Conservation (phyloP, 768 basidiomycete species). For the Phanerochaete sordida region DNA sequence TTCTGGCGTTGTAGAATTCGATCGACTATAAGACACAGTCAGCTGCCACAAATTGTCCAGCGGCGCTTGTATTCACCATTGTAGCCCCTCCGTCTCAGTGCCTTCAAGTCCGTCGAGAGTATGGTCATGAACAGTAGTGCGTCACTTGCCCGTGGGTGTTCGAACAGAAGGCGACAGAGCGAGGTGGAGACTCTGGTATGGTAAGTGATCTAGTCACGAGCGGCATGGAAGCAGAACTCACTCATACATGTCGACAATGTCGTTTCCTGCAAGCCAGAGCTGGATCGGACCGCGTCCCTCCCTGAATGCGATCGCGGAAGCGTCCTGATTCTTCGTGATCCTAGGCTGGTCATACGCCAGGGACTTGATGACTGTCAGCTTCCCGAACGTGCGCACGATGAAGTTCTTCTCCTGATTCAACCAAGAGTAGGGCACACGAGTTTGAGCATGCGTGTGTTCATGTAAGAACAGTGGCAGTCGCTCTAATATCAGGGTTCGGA, state of each 20-base stretch:
- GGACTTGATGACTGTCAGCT: constrained; percentile 58
- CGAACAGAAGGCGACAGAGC: constrained; percentile 76
- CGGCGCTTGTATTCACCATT: constrained; percentile 54
- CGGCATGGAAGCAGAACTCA: constrained; percentile 37
- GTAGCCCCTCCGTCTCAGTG: constrained; percentile 80
- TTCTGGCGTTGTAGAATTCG: constrained; percentile 84
- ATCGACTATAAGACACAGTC: constrained; percentile 54
- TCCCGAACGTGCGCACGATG: constrained; percentile 64
- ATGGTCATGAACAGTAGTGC: constrained; percentile 90
- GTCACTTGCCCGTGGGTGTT: constrained; percentile 79
- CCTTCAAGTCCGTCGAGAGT: constrained; percentile 82
- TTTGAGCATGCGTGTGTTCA: constrained; percentile 72
- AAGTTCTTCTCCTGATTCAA: constrained; percentile 62
- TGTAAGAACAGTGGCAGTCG: constrained; percentile 88
- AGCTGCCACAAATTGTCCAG: constrained; percentile 3
- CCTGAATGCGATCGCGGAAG: constrained; percentile 66
- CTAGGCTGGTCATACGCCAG: constrained; percentile 50
- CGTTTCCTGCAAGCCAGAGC: constrained; percentile 72
- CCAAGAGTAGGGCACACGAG: constrained; percentile 63
- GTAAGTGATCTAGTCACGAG: not conserved
- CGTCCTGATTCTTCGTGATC: constrained; percentile 55
- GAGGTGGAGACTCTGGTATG: constrained; percentile 72
- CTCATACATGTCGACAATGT: constrained; percentile 90
- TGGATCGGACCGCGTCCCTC: constrained; percentile 59
- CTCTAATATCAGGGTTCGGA: constrained; percentile 68